These are phyloP conservation scores for Psilocybe sp. DNA, from an alignment of 768 basidiomycete species.

Conservation along the genomic window DNA sequence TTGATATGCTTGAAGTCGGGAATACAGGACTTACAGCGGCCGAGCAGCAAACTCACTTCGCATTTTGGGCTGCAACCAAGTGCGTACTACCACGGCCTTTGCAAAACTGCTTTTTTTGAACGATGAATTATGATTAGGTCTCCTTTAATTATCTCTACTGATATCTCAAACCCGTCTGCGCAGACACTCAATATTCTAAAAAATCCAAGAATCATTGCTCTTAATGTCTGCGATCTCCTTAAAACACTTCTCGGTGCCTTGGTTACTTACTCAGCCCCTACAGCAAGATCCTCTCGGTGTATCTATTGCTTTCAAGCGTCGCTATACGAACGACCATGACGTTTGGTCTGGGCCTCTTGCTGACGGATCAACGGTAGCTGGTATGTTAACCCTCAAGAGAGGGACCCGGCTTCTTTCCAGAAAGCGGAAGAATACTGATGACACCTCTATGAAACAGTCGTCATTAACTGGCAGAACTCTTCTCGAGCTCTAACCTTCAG, in stretches of 20 bases:
- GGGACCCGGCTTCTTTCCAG: background rate
- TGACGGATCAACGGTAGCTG: conserved; percentile 44
- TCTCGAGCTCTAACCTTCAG: conserved; percentile 38
- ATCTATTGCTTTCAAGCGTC: conserved; percentile 42
- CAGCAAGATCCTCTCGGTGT: conserved; percentile 46
- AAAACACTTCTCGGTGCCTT: background rate
- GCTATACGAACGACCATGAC: conserved; percentile 48
- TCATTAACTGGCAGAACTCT: conserved; percentile 42
- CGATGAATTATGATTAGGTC: conserved; percentile 22
- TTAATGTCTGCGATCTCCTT: conserved; percentile 32
- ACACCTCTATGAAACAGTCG: conserved; percentile 23
- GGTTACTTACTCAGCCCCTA: background rate
- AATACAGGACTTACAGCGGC: conserved; percentile 38
- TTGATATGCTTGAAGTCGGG: conserved; percentile 54
- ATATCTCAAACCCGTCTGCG: conserved; percentile 31
- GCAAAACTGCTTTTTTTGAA: background rate
- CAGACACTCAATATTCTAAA: conserved; percentile 35
- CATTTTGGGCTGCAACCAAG: conserved; percentile 54
- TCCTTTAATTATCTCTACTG: conserved; percentile 43
- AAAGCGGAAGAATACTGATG: conserved; percentile 1
- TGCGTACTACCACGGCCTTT: conserved; percentile 11
- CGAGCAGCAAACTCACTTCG: conserved; percentile 47
- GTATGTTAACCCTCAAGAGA: conserved; percentile 21
- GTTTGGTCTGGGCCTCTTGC: conserved; percentile 47
- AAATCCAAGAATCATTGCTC: conserved; percentile 39